Evolutionary conservation across 1,284 basidiomycete genomes (phyloP).

Genomic region (Grifola frondosa): DNA sequence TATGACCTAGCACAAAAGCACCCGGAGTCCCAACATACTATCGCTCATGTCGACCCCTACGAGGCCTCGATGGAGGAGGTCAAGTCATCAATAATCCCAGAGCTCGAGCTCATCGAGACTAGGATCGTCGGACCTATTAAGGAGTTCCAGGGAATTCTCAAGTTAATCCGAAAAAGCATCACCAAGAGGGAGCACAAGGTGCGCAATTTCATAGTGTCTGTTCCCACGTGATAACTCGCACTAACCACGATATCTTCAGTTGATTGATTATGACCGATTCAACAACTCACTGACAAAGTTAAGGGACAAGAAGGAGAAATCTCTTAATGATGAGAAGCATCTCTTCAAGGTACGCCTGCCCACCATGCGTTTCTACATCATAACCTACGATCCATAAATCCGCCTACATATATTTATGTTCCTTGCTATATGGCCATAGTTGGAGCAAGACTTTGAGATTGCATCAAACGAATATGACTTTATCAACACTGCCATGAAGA

Average conservation of each 20-base stretch:
- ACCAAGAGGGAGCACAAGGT: conserved; percentile 98
- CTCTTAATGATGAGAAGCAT: conserved; percentile 91
- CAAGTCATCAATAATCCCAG: conserved; percentile 76
- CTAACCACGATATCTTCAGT: conserved; percentile 40
- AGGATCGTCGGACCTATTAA: conserved; percentile 85
- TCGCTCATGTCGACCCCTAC: conserved; percentile 76
- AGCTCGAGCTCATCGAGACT: conserved; percentile 93
- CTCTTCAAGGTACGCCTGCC: conserved; percentile 75
- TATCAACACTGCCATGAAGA: conserved; percentile 91
- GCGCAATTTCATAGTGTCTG: background rate
- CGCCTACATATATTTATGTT: conserved; percentile 2
- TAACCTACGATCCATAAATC: background rate
- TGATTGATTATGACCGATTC: conserved; percentile 93
- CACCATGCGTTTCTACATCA: background rate
- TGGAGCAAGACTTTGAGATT: conserved; percentile 97
- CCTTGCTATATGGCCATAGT: conserved; percentile 57
- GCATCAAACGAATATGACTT: conserved; percentile 96
- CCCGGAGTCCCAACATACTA: conserved; percentile 77
- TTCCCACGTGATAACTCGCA: background rate
- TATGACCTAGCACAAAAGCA: conserved; percentile 79
- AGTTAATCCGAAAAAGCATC: conserved; percentile 90
- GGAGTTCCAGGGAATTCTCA: conserved; percentile 86
- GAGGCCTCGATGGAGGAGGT: conserved; percentile 83
- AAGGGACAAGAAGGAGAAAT: conserved; percentile 96
- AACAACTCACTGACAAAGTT: conserved; percentile 96